These are phyloP conservation scores for Glutinoglossum americanum DNA, from an alignment of 495 filamentous ascomycete species.

Conservation along the genomic window DNA sequence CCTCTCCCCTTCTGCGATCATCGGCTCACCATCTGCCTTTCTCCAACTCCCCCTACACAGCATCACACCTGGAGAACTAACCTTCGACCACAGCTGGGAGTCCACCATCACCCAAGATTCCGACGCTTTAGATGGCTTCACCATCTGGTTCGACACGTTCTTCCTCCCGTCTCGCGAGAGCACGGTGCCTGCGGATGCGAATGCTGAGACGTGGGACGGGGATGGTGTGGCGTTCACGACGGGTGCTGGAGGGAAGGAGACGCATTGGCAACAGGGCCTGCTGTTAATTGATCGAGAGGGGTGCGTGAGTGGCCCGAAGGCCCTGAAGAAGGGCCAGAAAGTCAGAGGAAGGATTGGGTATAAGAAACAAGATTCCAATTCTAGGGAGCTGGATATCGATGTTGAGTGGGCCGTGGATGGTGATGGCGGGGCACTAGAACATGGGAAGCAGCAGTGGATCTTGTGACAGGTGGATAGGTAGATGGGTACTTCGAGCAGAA, in stretches of 20 bases:
- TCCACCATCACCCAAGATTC: constrained; percentile 24
- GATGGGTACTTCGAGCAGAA: too few species aligned
- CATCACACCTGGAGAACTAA: constrained; percentile 21
- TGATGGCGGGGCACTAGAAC: not conserved
- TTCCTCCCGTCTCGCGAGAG: constrained; percentile 25
- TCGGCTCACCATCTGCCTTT: constrained; percentile 29
- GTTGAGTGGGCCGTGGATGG: constrained; percentile 23
- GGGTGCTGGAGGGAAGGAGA: constrained; percentile 27
- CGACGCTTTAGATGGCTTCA: constrained; percentile 35
- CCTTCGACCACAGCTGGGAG: constrained; percentile 20
- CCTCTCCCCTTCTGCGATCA: constrained; percentile 21
- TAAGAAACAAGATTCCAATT: constrained; percentile 24
- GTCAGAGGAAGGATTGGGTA: constrained; percentile 28
- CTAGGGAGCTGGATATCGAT: constrained; percentile 25
- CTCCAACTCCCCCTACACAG: constrained; percentile 32
- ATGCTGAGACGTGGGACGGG: not conserved
- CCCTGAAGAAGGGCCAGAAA: constrained; percentile 27
- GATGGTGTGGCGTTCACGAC: constrained; percentile 28
- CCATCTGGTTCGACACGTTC: constrained; percentile 45
- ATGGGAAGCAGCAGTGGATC: not conserved
- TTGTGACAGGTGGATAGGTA: not conserved
- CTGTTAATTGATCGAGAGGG: constrained; percentile 25
- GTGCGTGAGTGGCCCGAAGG: constrained; percentile 8
- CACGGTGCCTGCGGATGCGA: not conserved
- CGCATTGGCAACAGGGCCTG: constrained; percentile 30